These are phyloP conservation scores for Globisporangium alternatum DNA, from an alignment of 352 stramenopile species.

Conservation along the genomic window DNA sequence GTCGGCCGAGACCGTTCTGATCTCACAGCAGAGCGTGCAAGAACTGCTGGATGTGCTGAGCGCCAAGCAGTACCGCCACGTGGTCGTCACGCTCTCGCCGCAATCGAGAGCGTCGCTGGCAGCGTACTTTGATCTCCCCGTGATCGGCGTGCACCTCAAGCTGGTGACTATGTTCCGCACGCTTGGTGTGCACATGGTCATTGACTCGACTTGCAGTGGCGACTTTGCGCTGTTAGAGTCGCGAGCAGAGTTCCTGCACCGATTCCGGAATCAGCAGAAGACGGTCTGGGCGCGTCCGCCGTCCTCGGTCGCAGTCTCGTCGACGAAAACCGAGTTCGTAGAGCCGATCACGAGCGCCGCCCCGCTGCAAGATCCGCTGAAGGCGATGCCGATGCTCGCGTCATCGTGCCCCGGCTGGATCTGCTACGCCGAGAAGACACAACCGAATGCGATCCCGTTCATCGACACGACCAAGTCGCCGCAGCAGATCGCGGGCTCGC, in stretches of 20 bases:
- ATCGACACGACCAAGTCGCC: constrained; percentile 95
- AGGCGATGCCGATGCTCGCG: constrained; percentile 91
- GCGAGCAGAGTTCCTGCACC: constrained; percentile 86
- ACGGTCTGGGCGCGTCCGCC: constrained; percentile 58
- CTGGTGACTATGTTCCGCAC: constrained; percentile 73
- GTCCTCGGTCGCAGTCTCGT: constrained; percentile 70
- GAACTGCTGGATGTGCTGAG: constrained; percentile 77
- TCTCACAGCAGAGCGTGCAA: constrained; percentile 93
- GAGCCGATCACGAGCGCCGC: constrained; percentile 48
- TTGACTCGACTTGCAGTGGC: constrained; percentile 89
- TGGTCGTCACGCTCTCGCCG: constrained; percentile 89
- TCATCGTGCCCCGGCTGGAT: constrained; percentile 97
- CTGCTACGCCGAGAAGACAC: constrained; percentile 97
- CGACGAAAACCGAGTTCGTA: constrained; percentile 62
- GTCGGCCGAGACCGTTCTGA: constrained; percentile 97
- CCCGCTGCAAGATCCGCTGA: constrained; percentile 59
- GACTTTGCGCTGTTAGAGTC: constrained; percentile 94
- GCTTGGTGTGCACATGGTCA: constrained; percentile 88
- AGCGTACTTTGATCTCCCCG: constrained; percentile 68
- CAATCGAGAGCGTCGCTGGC: constrained; percentile 87
- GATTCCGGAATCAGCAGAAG: constrained; percentile 78
- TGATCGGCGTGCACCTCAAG: constrained; percentile 65
- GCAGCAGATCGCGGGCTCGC: constrained; percentile 91
- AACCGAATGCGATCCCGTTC: constrained; percentile 92
- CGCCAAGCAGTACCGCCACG: constrained; percentile 38